Evolutionary conservation across 1,139 yeast genomes (phyloP), one percentile per base, ranked within the genome.

Genomic region (Pneumocystis canis): DNA sequence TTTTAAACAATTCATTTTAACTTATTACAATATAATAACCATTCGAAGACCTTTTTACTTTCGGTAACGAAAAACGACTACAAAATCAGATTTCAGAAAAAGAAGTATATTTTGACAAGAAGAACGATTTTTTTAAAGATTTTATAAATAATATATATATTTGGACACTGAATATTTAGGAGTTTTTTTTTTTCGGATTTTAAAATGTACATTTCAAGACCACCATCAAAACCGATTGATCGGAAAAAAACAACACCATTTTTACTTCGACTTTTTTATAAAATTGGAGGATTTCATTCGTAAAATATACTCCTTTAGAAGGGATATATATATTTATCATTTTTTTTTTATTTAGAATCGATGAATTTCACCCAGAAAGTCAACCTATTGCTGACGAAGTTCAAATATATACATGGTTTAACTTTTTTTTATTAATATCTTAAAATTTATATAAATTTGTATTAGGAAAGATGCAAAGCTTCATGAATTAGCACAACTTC

Each of bases 391-490:
- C 30, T 3, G 59, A 57, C 25, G 59, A 57, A 39, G 59, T 57
- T 57, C 40, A 35, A 35, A 57, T 57, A 7, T 57, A 57, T 57
- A 57, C 59, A 57, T 57, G 59, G 59, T 57, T 30, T 11, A 18
- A 11, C 28, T 20, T 30, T 56, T n/a, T 25, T 56, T 18, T 18
- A 20, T 9, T 39, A 11, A 6, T 20, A 20, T 25, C 7, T 56
- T 5, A 14, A 14, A 11, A 3, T 14, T 9, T 3, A 25, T 47
- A 7, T 18, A 18, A 18, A 47, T 18, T 11, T 25, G 16, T 47
- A 25, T 25, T 20, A 57, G 59, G 59, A 57, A 30, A 30, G 59
- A 57, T 25, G 59, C 59, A 30, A 57, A n/a, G 28, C 59, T 57
- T 39, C 33, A 35, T 35, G 59, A 57, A 7, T n/a, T 57, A 25